Percentiles rank a stretch among this genome's conserved stretches.
Evolutionary conservation across 805 yeast genomes (phyloP).

Genomic region (Teunomyces stri): DNA sequence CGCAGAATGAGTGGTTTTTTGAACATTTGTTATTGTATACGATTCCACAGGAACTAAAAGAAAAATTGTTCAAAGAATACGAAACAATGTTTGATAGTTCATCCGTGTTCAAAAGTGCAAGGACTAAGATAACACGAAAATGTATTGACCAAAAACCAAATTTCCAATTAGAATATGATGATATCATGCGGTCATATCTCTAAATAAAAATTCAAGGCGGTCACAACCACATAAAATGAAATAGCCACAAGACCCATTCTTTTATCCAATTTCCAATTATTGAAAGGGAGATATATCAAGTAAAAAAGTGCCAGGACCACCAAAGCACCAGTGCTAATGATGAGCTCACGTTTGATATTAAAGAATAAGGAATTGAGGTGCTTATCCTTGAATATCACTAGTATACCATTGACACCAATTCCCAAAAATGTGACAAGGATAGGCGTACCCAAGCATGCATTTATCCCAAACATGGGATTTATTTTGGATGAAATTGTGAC

Average conservation of each 20-base stretch:
- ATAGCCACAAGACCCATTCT: slow-evolving; percentile 25
- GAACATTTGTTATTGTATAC: slow-evolving; percentile 27
- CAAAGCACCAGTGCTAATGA: slow-evolving; percentile 25
- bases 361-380: slow-evolving; percentile 13
- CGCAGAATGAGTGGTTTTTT: slow-evolving; percentile 36
- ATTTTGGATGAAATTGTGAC: slow-evolving; percentile 42
- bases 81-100: slow-evolving; percentile 12
- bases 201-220: slow-evolving; percentile 16
- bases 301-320: slow-evolving; percentile 20
- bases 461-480: slow-evolving; percentile 41
- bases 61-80: slow-evolving; percentile 23
- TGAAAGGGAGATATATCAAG: slow-evolving; percentile 27
- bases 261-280: slow-evolving; percentile 33
- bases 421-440: slow-evolving; percentile 48
- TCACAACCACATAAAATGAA: slow-evolving; percentile 19
- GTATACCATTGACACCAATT: slow-evolving; percentile 44
- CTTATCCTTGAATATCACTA: slow-evolving; percentile 5
- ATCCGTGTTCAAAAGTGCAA: slow-evolving; percentile 6
- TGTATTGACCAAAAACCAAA: background rate
- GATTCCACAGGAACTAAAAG: slow-evolving; percentile 15
- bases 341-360: slow-evolving; percentile 20
- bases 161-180: slow-evolving; percentile 2
- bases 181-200: slow-evolving; percentile 3
- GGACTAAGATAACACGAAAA: slow-evolving; percentile 3
- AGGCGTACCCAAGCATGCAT: slow-evolving; percentile 56